Percentiles rank a stretch among this genome's conserved stretches.
These are phyloP conservation scores for Pestalotiopsis sp. DNA, from an alignment of 2,329 filamentous ascomycete genomes.

Conservation along the genomic window DNA sequence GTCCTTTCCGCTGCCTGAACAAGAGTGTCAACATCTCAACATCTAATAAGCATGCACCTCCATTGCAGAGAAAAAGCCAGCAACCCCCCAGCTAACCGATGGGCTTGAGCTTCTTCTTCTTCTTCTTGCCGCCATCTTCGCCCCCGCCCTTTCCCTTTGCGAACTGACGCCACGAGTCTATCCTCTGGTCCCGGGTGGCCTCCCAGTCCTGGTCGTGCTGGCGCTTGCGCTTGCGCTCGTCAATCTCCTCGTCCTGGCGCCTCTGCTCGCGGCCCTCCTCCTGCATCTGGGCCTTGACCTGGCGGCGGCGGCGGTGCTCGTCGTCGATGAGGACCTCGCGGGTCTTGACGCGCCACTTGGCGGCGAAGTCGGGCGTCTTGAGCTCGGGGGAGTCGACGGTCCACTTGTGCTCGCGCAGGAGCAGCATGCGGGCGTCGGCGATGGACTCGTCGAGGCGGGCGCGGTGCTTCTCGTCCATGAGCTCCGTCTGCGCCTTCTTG, in stretches of 20 bases:
- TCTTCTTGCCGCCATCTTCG: conserved; percentile 51
- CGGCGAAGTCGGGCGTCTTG: conserved; percentile 79
- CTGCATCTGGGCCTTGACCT: conserved; percentile 92
- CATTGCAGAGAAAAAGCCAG: neutral
- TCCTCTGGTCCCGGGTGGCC: conserved; percentile 84
- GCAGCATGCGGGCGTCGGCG: conserved; percentile 89
- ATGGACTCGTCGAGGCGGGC: conserved; percentile 89
- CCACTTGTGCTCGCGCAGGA: conserved; percentile 94
- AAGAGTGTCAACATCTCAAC: neutral
- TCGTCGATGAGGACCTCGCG: conserved; percentile 90
- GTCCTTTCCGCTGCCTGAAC: conserved; percentile 4
- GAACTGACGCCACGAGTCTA: conserved; percentile 92
- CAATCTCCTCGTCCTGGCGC: conserved; percentile 82
- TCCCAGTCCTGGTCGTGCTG: conserved; percentile 97
- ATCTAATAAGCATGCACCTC: neutral
- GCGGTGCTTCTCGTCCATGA: conserved; percentile 94
- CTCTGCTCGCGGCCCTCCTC: conserved; percentile 91
- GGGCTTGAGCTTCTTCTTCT: conserved; percentile 74
- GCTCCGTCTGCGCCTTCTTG: conserved; percentile 88
- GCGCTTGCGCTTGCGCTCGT: conserved; percentile 79
- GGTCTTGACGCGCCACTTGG: conserved; percentile 88
- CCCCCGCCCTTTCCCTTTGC: conserved; percentile 70
- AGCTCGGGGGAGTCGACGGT: conserved; percentile 86
- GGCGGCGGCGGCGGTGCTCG: conserved; percentile 79
- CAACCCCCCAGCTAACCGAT: conserved; percentile 44